Evolutionary conservation across 1,139 yeast species (phyloP), one percentile per base, ranked within the genome.

Genomic region (Meyerozyma smithsonii): DNA sequence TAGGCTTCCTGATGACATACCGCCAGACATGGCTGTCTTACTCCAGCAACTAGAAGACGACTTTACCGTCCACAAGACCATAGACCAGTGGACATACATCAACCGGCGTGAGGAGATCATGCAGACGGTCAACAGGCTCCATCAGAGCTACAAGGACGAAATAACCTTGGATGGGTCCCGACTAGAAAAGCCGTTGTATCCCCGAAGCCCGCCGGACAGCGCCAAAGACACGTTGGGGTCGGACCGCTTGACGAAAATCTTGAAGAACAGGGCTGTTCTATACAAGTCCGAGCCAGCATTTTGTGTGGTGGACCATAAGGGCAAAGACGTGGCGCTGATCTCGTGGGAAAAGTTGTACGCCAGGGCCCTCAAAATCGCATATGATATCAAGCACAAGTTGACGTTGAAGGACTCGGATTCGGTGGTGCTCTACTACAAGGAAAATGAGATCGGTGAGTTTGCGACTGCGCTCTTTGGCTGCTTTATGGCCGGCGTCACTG

Each of bases 401-500:
- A 72, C 85, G 0, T 62, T 88, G 36, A 84, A 82, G 53, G 79
- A 85, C 30, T 88, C 85, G 49, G 97, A 89, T 55, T 74, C 95
- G 18, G 95, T 92, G 1, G 79, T 88, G 18, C 66, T 94, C 32
- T 74, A 94, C 49, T 94, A 89, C 55, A 88, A 87, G 49, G 89
- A 84, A 46, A 77, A 77, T 24, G 98, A 94, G 58, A 81, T 88
- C 1, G 73, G 85, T 14, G 97, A 92, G 49, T 90, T 90, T 56
- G 78, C 86, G 0, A 78, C 86, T 1, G 95, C 97, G 0, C 61
- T 94, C 14, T 75, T 88, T 56, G 98, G 97, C 3, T 90, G 97
- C 56, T 88, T 92, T 52, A 68, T 92, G 47, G 95, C 97, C 0
- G 96, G 96, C 1, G 86, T 88, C 30, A 90, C 94, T 1, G 97